These are phyloP conservation scores for Croton setiger DNA, from an alignment of 441 rosid genomes.

Conservation along the genomic window DNA sequence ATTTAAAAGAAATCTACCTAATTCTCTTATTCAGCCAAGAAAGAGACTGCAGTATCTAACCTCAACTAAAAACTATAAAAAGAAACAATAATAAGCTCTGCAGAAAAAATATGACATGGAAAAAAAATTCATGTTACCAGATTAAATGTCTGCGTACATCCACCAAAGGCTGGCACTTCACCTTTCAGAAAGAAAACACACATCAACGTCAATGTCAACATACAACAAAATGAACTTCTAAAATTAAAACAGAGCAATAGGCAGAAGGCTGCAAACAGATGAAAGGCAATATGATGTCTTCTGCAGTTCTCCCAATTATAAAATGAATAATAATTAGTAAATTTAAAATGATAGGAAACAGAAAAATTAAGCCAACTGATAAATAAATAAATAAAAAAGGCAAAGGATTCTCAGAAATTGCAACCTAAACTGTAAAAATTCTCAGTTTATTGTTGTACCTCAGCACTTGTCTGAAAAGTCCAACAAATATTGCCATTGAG, in stretches of 20 bases:
- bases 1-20: background rate
- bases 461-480: constrained; percentile 83
- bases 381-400: background rate
- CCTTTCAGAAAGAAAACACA: constrained; percentile 45
- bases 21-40: background rate
- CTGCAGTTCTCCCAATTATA: background rate
- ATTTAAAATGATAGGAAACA: background rate
- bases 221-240: background rate
- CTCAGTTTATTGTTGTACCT: constrained; percentile 44
- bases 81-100: background rate
- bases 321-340: background rate
- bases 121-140: constrained; percentile 48
- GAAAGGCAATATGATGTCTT: background rate
- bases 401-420: background rate
- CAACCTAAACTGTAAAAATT: constrained; percentile 8
- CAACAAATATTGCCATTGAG: constrained; percentile 59
- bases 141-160: constrained; percentile 55
- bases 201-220: constrained; percentile 21
- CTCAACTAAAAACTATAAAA: constrained; percentile 11
- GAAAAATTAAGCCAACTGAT: background rate
- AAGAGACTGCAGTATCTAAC: background rate
- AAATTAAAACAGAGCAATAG: background rate
- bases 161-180: constrained; percentile 82
- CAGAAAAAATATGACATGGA: constrained; percentile 17
- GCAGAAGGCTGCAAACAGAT: background rate